Evolutionary conservation across 2,329 filamentous ascomycete genomes (phyloP).

Genomic region (Neonectria faginata): DNA sequence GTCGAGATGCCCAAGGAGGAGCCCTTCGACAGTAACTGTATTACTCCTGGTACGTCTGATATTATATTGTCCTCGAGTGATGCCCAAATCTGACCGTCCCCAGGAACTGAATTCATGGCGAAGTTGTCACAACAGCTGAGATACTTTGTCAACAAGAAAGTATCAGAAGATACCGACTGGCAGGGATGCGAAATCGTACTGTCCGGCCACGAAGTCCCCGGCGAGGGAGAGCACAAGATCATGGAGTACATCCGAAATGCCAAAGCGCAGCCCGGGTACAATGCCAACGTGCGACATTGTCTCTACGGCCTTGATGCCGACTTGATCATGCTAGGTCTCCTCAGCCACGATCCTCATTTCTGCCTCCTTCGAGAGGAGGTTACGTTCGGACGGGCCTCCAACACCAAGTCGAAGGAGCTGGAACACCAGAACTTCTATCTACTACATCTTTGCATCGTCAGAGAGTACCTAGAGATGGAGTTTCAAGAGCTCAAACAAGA

Average conservation of each 20-base stretch:
- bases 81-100: conserved; percentile 28
- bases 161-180: conserved; percentile 97
- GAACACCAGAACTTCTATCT: conserved; percentile 99
- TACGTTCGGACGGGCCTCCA: conserved; percentile 89
- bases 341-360: conserved; percentile 98
- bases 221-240: conserved; percentile 99
- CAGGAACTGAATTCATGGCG: conserved; percentile 93
- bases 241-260: conserved; percentile 99
- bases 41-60: conserved; percentile 78
- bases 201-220: conserved; percentile 96
- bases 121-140: conserved; percentile 93
- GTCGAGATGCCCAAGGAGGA: conserved; percentile 94
- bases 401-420: conserved; percentile 92
- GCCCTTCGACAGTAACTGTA: conserved; percentile 98
- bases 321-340: conserved; percentile 96
- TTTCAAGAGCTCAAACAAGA: conserved; percentile 90
- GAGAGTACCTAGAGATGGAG: conserved; percentile 96
- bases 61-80: no score
- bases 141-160: conserved; percentile 99
- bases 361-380: conserved; percentile 97
- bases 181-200: conserved; percentile 96
- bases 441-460: conserved; percentile 95
- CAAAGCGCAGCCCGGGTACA: conserved; percentile 93
- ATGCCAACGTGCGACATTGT: conserved; percentile 94
- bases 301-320: conserved; percentile 97